Conservation (phyloP, 139 green algal genomes). For the Astrephomene gubernaculifera region DNA sequence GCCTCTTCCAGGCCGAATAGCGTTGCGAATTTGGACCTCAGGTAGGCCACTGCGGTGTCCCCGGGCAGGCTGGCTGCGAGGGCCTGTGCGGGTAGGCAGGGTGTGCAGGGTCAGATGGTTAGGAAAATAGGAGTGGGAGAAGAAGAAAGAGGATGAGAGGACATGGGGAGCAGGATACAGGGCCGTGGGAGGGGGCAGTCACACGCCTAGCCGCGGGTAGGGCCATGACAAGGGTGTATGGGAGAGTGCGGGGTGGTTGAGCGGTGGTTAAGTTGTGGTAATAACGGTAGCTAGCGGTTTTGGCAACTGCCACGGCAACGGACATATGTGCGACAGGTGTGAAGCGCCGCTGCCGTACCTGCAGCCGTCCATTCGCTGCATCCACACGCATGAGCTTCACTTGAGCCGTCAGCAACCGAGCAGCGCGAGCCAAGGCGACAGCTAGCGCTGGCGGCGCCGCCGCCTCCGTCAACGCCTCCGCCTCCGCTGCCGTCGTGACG, state of each 20-base stretch:
- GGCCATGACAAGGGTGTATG: no score
- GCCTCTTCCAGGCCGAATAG: slow-evolving; percentile 45
- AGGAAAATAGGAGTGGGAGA: no score
- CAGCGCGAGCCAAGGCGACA: neutral
- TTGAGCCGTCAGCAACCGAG: slow-evolving; percentile 61
- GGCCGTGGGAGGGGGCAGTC: no score
- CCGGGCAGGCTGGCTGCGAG: slow-evolving; percentile 2
- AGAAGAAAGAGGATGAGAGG: no score
- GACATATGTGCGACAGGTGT: no score
- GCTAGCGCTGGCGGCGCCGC: slow-evolving; percentile 21
- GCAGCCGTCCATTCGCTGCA: slow-evolving; percentile 78
- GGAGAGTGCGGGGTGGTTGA: no score
- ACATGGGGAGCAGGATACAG: no score
- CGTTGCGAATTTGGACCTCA: slow-evolving; percentile 63
- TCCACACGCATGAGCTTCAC: slow-evolving; percentile 85
- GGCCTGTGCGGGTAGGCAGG: neutral
- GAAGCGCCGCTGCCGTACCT: no score
- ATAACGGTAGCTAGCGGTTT: no score
- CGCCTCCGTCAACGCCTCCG: neutral
- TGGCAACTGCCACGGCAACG: no score
- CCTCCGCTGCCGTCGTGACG: neutral
- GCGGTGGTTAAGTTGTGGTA: no score
- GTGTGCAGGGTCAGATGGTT: neutral
- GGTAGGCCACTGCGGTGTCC: slow-evolving; percentile 59
- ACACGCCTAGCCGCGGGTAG: no score